phyloP scores from a whole-genome alignment of 2,329 filamentous ascomycete genomes.

The Exserohilum rostratum region DNA sequence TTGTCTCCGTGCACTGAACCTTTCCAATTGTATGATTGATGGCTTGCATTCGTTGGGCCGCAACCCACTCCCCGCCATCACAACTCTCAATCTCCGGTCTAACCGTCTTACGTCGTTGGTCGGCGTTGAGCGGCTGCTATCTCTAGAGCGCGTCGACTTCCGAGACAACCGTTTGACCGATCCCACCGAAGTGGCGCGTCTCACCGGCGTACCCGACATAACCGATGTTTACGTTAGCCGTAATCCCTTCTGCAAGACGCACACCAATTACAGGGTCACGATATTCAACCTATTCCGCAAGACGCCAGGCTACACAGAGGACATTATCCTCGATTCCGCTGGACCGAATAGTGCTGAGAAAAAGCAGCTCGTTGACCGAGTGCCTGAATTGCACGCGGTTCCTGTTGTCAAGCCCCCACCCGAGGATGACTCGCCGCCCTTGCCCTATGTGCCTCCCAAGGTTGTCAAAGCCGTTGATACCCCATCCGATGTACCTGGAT shows the following conservation, averaged over 20 bases:
- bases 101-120: conserved; percentile 88
- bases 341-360: conserved; percentile 85
- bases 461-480: conserved; percentile 35
- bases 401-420: conserved; percentile 76
- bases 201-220: conserved; percentile 90
- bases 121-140: conserved; percentile 86
- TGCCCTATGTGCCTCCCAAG: conserved; percentile 67
- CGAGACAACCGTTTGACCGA: conserved; percentile 91
- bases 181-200: conserved; percentile 83
- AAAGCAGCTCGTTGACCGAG: conserved; percentile 82
- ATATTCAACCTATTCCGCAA: conserved; percentile 97
- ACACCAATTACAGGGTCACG: conserved; percentile 81
- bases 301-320: conserved; percentile 86
- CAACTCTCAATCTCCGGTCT: conserved; percentile 85
- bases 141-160: conserved; percentile 86
- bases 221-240: conserved; percentile 90
- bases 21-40: conserved; percentile 98
- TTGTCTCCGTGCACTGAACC: conserved; percentile 86
- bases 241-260: conserved; percentile 89
- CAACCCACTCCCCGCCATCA: conserved; percentile 90
- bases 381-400: conserved; percentile 73
- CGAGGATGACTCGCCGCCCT: conserved; percentile 63
- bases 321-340: conserved; percentile 84
- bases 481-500: conserved; percentile 22
- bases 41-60: conserved; percentile 85